These are phyloP conservation scores for Yamadazyma diospyri DNA, from an alignment of 1,139 yeast genomes.

Conservation along the genomic window DNA sequence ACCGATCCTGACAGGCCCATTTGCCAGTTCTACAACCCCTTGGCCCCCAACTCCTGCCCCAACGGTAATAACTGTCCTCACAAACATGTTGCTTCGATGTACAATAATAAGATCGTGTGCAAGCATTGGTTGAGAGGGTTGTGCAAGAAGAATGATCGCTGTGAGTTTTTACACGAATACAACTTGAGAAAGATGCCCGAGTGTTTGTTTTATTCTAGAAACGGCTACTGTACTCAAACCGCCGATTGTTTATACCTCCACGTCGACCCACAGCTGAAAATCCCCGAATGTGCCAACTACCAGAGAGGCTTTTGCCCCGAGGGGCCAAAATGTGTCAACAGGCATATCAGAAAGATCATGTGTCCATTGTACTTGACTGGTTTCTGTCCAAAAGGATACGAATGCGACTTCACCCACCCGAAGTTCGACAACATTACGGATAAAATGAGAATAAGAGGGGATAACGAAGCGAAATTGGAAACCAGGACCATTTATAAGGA, in stretches of 20 bases:
- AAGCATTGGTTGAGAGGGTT: constrained; percentile 98
- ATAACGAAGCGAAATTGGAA: constrained; percentile 17
- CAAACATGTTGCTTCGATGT: constrained; percentile 81
- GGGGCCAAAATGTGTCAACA: constrained; percentile 81
- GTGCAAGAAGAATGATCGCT: constrained; percentile 94
- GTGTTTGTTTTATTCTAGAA: constrained; percentile 81
- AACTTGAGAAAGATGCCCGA: constrained; percentile 96
- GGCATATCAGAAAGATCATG: constrained; percentile 74
- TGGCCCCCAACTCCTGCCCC: constrained; percentile 67
- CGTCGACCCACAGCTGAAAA: constrained; percentile 82
- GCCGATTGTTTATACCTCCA: constrained; percentile 94
- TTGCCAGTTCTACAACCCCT: constrained; percentile 69
- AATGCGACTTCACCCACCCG: constrained; percentile 59
- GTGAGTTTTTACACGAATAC: constrained; percentile 95
- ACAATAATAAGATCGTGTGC: constrained; percentile 82
- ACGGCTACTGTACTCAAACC: constrained; percentile 90
- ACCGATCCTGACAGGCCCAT: constrained; percentile 88
- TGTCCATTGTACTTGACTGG: constrained; percentile 90
- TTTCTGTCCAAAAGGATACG: constrained; percentile 80
- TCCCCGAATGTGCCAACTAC: constrained; percentile 84
- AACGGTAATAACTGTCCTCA: constrained; percentile 81
- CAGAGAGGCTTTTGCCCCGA: constrained; percentile 88
- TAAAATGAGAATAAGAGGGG: constrained; percentile 50
- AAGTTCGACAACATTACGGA: constrained; percentile 48
- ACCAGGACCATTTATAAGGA: constrained; percentile 3